Conservation (phyloP, 148 eudicot genomes). For the Silene uniflora region DNA sequence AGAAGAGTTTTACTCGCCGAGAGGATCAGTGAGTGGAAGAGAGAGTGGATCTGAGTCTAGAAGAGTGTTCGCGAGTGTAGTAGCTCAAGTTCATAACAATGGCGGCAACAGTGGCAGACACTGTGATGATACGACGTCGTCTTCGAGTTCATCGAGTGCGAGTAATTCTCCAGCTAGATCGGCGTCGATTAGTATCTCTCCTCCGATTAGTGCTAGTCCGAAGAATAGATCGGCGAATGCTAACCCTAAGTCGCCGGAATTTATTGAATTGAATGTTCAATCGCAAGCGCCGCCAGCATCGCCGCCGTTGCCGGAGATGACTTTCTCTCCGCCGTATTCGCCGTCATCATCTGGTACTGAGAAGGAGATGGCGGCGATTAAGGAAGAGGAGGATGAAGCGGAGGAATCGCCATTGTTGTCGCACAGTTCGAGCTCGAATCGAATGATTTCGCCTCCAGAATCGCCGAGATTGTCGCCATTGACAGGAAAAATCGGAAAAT, state of each 20-base stretch:
- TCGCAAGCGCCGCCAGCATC: slow-evolving; percentile 18
- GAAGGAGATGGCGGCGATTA: slow-evolving; percentile 29
- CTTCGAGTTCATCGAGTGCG: slow-evolving; percentile 45
- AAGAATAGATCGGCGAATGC: slow-evolving; percentile 30
- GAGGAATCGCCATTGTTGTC: slow-evolving; percentile 47
- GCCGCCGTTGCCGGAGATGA: slow-evolving; percentile 38
- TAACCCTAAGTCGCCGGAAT: slow-evolving; percentile 66
- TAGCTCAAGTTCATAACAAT: slow-evolving; percentile 25
- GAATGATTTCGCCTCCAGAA: slow-evolving; percentile 31
- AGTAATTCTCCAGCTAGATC: slow-evolving; percentile 70
- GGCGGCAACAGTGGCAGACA: slow-evolving; percentile 30
- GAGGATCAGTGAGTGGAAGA: slow-evolving; percentile 62
- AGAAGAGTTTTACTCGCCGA: slow-evolving; percentile 89
- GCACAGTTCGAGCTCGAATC: slow-evolving; percentile 32
- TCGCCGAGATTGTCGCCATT: slow-evolving; percentile 43
- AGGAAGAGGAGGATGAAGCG: slow-evolving; percentile 37
- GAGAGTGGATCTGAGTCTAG: slow-evolving; percentile 63
- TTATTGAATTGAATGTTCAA: slow-evolving; percentile 41
- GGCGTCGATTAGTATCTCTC: slow-evolving; percentile 65
- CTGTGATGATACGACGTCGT: slow-evolving; percentile 36
- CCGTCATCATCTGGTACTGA: slow-evolving; percentile 43
- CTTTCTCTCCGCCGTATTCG: slow-evolving; percentile 37
- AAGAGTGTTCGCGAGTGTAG: slow-evolving; percentile 43
- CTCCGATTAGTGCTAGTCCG: slow-evolving; percentile 60
- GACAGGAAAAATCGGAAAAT: slow-evolving; percentile 22